Evolutionary conservation across 257 asterid genomes (phyloP).

Genomic region (Plantago major): DNA sequence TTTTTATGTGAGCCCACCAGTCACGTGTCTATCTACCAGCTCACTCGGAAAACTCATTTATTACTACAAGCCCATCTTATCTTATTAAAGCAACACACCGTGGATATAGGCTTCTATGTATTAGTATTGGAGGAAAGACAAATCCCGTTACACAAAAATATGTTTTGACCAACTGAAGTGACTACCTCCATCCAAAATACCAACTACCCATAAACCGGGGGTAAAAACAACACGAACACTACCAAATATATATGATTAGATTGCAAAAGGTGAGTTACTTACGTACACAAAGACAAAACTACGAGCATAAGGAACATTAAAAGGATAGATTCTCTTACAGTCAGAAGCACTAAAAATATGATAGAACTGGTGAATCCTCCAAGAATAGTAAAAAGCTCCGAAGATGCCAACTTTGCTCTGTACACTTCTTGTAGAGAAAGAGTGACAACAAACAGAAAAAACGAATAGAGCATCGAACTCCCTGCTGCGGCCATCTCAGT

Average conservation of each 20-base stretch:
- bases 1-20: too few species aligned
- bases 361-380: constrained; percentile 93
- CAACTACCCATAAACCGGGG: constrained; percentile 1
- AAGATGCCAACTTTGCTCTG: constrained; percentile 74
- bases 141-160: not conserved
- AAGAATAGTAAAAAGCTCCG: constrained; percentile 84
- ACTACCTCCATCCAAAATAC: not conserved
- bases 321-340: constrained; percentile 41
- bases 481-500: constrained; percentile 72
- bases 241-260: not conserved
- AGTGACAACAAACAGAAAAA: constrained; percentile 60
- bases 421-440: constrained; percentile 84
- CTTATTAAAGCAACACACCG: too few species aligned
- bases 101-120: not conserved
- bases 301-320: not conserved
- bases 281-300: not conserved
- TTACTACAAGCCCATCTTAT: too few species aligned
- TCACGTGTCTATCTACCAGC: too few species aligned
- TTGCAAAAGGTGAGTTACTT: constrained; percentile 1
- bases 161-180: not conserved
- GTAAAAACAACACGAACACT: not conserved
- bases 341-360: constrained; percentile 61
- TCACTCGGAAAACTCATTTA: too few species aligned
- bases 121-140: not conserved
- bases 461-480: constrained; percentile 83